Percentiles rank a stretch among this genome's conserved stretches.
phyloP scores from a whole-genome alignment of 257 asterid genomes.

The Apocynum venetum region DNA sequence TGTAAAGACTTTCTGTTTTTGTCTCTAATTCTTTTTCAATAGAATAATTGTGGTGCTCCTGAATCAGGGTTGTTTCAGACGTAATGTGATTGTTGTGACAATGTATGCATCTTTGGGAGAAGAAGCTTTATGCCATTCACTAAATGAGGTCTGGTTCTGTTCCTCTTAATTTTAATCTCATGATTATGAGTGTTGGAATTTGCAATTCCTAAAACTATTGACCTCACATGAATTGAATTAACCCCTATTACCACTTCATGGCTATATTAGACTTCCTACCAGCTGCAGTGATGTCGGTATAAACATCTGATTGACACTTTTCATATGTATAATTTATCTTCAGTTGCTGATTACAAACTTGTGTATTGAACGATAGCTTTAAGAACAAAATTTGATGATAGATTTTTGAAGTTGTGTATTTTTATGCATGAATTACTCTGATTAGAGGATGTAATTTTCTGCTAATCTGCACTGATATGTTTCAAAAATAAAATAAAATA shows the following conservation, averaged over 20 bases:
- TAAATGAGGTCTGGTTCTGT: slow-evolving; percentile 69
- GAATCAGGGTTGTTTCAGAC: slow-evolving; percentile 90
- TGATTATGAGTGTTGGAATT: background rate
- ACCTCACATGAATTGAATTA: background rate
- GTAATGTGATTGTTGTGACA: slow-evolving; percentile 90
- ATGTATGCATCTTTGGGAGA: slow-evolving; percentile 96
- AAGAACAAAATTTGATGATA: background rate
- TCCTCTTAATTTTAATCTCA: slow-evolving; percentile 6
- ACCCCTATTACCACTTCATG: background rate
- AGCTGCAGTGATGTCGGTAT: background rate
- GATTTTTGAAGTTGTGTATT: background rate
- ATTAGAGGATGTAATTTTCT: background rate
- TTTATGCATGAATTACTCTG: background rate
- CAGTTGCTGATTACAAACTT: background rate
- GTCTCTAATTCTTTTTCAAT: background rate
- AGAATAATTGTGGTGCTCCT: slow-evolving; percentile 21
- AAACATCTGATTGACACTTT: background rate
- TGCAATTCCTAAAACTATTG: background rate
- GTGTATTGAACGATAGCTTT: background rate
- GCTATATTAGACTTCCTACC: background rate
- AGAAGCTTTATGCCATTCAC: slow-evolving; percentile 92
- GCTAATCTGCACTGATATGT: background rate
- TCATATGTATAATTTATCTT: background rate
- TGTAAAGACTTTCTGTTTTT: background rate
- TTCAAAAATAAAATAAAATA: too few relatives aligned